Evolutionary conservation across 2,329 filamentous ascomycete genomes (phyloP).

Genomic region (Tolypocladium tundrense): DNA sequence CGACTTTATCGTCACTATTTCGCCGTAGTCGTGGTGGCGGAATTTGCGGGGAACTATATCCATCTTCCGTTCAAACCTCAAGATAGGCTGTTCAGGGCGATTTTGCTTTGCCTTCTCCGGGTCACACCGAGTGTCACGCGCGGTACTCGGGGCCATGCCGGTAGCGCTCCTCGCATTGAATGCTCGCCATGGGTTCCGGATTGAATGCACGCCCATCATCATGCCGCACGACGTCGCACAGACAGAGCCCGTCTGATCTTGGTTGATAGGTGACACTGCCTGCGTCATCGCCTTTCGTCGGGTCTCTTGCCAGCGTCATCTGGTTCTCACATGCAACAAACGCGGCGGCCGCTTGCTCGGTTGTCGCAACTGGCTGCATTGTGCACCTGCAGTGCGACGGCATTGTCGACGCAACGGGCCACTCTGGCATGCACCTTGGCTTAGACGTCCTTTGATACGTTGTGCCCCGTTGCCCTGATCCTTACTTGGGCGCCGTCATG

Average conservation of each 20-base stretch:
- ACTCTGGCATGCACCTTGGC: background rate
- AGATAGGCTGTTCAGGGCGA: background rate
- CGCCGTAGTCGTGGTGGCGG: background rate
- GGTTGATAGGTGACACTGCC: background rate
- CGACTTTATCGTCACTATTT: background rate
- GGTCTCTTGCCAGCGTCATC: background rate
- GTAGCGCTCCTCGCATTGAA: background rate
- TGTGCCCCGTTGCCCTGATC: background rate
- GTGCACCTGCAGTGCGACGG: background rate
- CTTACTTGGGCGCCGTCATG: background rate
- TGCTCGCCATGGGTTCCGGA: background rate
- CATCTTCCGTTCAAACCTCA: background rate
- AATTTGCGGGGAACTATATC: background rate
- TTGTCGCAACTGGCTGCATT: background rate
- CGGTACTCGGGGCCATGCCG: background rate
- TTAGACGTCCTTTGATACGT: background rate
- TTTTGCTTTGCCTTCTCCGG: background rate
- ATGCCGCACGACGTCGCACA: background rate
- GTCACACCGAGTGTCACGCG: background rate
- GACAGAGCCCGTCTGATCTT: background rate
- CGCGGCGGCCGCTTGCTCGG: background rate
- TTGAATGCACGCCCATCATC: background rate
- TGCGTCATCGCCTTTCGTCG: background rate
- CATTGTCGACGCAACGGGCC: background rate
- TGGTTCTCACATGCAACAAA: background rate